phyloP scores from a whole-genome alignment of 2,329 filamentous ascomycete genomes.

The Diaporthe australafricana region DNA sequence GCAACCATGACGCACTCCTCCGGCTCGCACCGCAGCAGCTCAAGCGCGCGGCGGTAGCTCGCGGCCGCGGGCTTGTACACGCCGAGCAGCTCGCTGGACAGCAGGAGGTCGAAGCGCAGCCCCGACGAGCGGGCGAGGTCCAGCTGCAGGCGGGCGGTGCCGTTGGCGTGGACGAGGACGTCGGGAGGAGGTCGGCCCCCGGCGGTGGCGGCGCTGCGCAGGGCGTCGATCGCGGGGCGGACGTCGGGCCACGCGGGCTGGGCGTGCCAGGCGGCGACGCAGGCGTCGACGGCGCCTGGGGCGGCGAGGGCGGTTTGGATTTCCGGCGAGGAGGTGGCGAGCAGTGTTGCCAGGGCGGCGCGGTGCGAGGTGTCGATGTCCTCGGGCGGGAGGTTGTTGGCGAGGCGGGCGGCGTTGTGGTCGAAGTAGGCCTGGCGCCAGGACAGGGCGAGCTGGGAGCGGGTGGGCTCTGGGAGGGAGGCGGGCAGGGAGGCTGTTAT shows the following conservation, averaged over 20 bases:
- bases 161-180: conserved; percentile 65
- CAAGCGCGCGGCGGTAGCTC: conserved; percentile 58
- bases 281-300: conserved; percentile 37
- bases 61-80: conserved; percentile 60
- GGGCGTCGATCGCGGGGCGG: conserved; percentile 50
- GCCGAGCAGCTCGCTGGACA: conserved; percentile 63
- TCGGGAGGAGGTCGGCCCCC: too few species aligned
- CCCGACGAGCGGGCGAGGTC: conserved; percentile 61
- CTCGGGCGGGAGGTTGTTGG: conserved; percentile 51
- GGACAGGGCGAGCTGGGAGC: conserved; percentile 57
- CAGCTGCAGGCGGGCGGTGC: conserved; percentile 65
- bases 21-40: conserved; percentile 55
- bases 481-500: conserved; percentile 50
- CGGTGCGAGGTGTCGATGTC: conserved; percentile 64
- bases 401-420: conserved; percentile 53
- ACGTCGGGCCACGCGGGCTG: conserved; percentile 66
- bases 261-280: conserved; percentile 58
- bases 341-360: conserved; percentile 51
- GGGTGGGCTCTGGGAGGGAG: conserved; percentile 44
- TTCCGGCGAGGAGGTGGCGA: conserved; percentile 43
- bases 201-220: conserved; percentile 44
- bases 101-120: conserved; percentile 61
- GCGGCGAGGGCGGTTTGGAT: conserved; percentile 39
- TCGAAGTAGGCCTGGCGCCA: conserved; percentile 64
- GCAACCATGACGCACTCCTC: conserved; percentile 65